Percentiles rank a stretch among this genome's conserved stretches.
Conservation (phyloP, 208 protist species). For the Trypanosoma lewisi region DNA sequence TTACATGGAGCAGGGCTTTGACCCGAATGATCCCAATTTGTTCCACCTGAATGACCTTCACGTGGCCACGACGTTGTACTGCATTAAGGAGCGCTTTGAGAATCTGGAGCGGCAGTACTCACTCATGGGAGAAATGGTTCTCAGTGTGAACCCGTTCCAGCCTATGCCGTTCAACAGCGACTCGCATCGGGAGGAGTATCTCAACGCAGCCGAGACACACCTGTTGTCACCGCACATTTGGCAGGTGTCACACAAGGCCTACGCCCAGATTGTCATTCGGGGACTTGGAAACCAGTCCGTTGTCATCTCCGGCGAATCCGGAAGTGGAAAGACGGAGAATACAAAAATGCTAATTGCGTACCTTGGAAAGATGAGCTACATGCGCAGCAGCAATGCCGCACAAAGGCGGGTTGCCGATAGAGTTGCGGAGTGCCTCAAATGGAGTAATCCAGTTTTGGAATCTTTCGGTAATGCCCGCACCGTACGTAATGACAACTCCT, state of each 20-base stretch:
- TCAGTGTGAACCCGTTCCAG: conserved; percentile 93
- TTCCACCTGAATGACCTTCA: conserved; percentile 91
- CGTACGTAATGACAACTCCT: conserved; percentile 93
- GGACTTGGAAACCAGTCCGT: conserved; percentile 86
- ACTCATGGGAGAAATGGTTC: conserved; percentile 91
- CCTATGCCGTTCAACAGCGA: conserved; percentile 80
- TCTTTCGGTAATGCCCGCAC: conserved; percentile 94
- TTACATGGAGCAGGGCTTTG: conserved; percentile 77
- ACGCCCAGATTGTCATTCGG: conserved; percentile 72
- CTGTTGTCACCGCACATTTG: conserved; percentile 88
- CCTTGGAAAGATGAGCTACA: conserved; percentile 79
- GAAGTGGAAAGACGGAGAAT: conserved; percentile 95
- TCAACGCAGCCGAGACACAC: conserved; percentile 45
- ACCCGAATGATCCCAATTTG: conserved; percentile 63
- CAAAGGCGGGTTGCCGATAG: conserved; percentile 69
- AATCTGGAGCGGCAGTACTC: conserved; percentile 83
- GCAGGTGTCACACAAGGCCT: conserved; percentile 86
- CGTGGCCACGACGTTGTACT: conserved; percentile 86
- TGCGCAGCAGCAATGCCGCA: conserved; percentile 62
- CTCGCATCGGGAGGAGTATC: conserved; percentile 74
- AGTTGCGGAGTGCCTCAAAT: conserved; percentile 71
- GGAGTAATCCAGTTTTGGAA: conserved; percentile 93
- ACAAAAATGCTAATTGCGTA: conserved; percentile 88
- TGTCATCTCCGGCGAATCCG: conserved; percentile 94
- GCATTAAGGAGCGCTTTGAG: conserved; percentile 88